Conservation (phyloP, 2,329 filamentous ascomycete species). For the Calonectria ilicicola region DNA sequence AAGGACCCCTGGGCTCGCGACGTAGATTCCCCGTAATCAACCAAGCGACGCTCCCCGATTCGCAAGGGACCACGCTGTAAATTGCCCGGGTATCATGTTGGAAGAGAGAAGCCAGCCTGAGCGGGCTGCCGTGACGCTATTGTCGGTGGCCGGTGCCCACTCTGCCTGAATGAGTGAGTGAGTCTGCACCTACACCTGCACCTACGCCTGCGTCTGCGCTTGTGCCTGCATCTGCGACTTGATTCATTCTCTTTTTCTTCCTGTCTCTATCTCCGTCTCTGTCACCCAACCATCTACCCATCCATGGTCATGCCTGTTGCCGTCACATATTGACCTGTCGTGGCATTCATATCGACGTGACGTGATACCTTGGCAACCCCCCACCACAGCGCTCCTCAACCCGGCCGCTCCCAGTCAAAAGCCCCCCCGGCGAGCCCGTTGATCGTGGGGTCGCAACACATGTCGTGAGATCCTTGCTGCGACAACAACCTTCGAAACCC, state of each 20-base stretch:
- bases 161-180: background rate
- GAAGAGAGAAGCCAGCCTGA: background rate
- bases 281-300: too few relatives aligned
- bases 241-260: background rate
- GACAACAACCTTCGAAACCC: constrained; percentile 13
- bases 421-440: constrained; percentile 8
- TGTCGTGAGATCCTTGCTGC: constrained; percentile 12
- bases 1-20: constrained; percentile 13
- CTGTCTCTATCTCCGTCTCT: too few relatives aligned
- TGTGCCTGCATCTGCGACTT: background rate
- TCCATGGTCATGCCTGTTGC: too few relatives aligned
- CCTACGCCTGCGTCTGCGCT: background rate
- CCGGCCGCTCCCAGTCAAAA: background rate
- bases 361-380: constrained; percentile 7
- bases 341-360: background rate
- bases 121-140: background rate
- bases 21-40: constrained; percentile 17
- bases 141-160: background rate
- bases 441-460: constrained; percentile 16
- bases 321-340: background rate
- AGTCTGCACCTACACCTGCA: too few relatives aligned
- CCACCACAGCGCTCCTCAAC: background rate
- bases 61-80: constrained; percentile 2
- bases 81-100: constrained; percentile 20
- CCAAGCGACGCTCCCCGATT: constrained; percentile 19